These are phyloP conservation scores for Peronospora belbahrii DNA, from an alignment of 352 stramenopile genomes.

Conservation along the genomic window DNA sequence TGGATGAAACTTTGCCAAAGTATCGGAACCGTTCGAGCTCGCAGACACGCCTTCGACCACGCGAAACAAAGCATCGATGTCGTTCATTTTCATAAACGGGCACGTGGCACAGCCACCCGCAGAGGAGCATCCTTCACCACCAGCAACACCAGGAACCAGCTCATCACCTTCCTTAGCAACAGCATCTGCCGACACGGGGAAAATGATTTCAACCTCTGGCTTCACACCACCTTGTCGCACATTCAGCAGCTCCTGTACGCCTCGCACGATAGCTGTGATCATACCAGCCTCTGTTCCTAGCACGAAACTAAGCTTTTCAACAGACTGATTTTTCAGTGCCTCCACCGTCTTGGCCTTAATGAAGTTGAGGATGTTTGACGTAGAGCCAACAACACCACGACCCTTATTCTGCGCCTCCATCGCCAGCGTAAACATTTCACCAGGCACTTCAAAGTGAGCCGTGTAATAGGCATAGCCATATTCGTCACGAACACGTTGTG, in stretches of 20 bases:
- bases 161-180: conserved; percentile 70
- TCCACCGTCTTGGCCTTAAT: conserved; percentile 93
- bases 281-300: conserved; percentile 95
- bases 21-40: conserved; percentile 28
- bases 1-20: conserved; percentile 84
- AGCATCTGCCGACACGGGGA: conserved; percentile 92
- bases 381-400: conserved; percentile 92
- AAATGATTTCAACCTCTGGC: conserved; percentile 93
- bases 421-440: conserved; percentile 98
- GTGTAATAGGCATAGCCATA: conserved; percentile 92
- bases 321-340: conserved; percentile 50
- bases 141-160: conserved; percentile 87
- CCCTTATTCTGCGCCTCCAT: conserved; percentile 90
- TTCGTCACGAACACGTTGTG: conserved; percentile 85
- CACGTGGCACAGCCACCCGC: conserved; percentile 95
- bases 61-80: conserved; percentile 93
- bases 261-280: conserved; percentile 96
- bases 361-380: conserved; percentile 96
- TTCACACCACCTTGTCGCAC: conserved; percentile 38
- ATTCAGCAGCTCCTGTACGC: conserved; percentile 81
- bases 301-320: conserved; percentile 89
- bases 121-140: conserved; percentile 94
- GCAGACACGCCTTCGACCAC: conserved; percentile 67
- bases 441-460: conserved; percentile 95
- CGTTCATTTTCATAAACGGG: conserved; percentile 99